Evolutionary conservation across 306 rosid genomes (phyloP).

Genomic region (Castanopsis chinensis): DNA sequence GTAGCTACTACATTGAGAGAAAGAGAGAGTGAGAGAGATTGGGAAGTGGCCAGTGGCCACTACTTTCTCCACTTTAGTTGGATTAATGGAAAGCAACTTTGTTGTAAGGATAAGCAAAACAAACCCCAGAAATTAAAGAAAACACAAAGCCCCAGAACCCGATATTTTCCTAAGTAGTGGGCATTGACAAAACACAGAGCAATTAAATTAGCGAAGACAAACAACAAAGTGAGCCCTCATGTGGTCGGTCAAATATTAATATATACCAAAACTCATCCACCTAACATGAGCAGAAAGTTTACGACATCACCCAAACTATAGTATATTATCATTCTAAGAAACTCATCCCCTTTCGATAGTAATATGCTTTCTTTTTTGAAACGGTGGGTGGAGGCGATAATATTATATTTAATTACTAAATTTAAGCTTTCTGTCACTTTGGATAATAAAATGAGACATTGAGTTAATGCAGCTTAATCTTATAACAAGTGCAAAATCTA

Average conservation of each 20-base stretch:
- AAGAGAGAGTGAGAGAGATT: too few relatives aligned
- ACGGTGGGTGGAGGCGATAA: too few relatives aligned
- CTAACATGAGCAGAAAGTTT: background rate
- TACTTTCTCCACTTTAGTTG: conserved; percentile 24
- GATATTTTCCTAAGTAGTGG: conserved; percentile 15
- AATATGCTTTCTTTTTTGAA: too few relatives aligned
- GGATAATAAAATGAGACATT: too few relatives aligned
- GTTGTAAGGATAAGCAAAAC: conserved; percentile 31
- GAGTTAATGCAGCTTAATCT: too few relatives aligned
- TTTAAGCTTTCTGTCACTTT: too few relatives aligned
- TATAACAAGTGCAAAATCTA: too few relatives aligned
- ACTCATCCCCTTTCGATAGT: too few relatives aligned
- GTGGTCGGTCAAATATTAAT: conserved; percentile 42
- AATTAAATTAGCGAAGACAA: conserved; percentile 28
- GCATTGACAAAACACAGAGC: conserved; percentile 22
- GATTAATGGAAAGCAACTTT: conserved; percentile 4
- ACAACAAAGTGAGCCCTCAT: conserved; percentile 18
- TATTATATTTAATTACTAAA: too few relatives aligned
- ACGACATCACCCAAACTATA: background rate
- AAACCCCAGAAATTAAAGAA: background rate
- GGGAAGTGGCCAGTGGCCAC: conserved; percentile 31
- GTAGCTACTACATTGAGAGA: too few relatives aligned
- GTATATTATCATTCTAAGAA: background rate
- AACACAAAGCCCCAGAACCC: conserved; percentile 3
- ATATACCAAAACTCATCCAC: conserved; percentile 1